phyloP scores from a whole-genome alignment of 176 grass and related monocot species.

The Musa troglodytarum region DNA sequence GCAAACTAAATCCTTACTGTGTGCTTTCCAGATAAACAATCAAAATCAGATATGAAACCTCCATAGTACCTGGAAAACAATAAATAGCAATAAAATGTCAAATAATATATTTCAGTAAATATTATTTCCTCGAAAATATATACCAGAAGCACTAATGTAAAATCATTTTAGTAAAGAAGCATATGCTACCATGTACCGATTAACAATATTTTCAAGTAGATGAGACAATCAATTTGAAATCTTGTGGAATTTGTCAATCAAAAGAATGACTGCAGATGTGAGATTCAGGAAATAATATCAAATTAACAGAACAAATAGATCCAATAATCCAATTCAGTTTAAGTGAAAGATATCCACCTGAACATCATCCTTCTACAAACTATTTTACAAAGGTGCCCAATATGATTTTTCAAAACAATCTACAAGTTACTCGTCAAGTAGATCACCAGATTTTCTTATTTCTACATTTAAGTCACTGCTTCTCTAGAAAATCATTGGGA shows the following conservation, averaged over 20 bases:
- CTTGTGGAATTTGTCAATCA: neutral
- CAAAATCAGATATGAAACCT: conserved; percentile 48
- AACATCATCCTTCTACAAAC: neutral
- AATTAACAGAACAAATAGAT: neutral
- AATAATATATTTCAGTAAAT: neutral
- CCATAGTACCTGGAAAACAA: conserved; percentile 45
- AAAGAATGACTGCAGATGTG: neutral
- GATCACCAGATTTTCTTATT: neutral
- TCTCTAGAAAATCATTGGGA: neutral
- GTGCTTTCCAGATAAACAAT: conserved; percentile 41
- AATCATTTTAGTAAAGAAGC: conserved; percentile 9
- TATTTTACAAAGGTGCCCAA: neutral
- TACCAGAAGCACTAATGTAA: too few species aligned
- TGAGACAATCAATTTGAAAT: neutral
- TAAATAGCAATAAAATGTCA: conserved; percentile 1
- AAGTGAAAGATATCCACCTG: neutral
- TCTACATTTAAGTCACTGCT: neutral
- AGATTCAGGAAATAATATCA: too few species aligned
- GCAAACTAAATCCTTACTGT: conserved; percentile 31
- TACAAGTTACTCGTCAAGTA: neutral
- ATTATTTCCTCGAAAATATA: neutral
- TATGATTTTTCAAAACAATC: neutral
- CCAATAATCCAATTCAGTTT: neutral
- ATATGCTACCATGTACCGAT: neutral
- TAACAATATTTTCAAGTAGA: neutral